Evolutionary conservation across 2,329 filamentous ascomycete species (phyloP).

Genomic region (Coniochaeta sp.): DNA sequence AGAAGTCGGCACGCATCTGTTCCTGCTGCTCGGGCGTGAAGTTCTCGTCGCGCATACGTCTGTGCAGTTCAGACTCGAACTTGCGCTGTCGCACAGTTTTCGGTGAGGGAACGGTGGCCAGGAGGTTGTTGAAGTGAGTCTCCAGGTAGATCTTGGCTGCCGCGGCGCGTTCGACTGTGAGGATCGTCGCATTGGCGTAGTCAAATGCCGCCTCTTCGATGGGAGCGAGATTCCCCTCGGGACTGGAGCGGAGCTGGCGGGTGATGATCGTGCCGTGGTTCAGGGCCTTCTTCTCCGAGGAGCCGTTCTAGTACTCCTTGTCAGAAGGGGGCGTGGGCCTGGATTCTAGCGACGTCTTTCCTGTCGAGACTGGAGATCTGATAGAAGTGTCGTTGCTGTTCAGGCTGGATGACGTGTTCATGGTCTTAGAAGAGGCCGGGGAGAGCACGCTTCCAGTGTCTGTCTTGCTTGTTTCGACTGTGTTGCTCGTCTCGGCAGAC

Average conservation of each 20-base stretch:
- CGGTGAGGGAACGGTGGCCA: constrained; percentile 45
- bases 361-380: constrained; percentile 21
- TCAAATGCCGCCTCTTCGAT: constrained; percentile 26
- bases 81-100: constrained; percentile 54
- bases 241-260: constrained; percentile 13
- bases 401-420: constrained; percentile 12
- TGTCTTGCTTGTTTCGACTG: background rate
- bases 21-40: constrained; percentile 49
- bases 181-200: constrained; percentile 24
- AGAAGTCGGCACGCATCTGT: constrained; percentile 51
- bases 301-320: constrained; percentile 10
- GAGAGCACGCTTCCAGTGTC: background rate
- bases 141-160: constrained; percentile 84
- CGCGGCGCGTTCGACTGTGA: constrained; percentile 70
- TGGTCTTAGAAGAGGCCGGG: background rate
- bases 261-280: constrained; percentile 16
- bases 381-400: constrained; percentile 13
- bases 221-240: constrained; percentile 21
- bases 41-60: constrained; percentile 28
- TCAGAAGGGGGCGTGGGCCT: constrained; percentile 22
- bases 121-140: constrained; percentile 69
- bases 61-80: constrained; percentile 57
- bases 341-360: constrained; percentile 33
- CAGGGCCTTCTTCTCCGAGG: constrained; percentile 7
- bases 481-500: background rate